phyloP scores from a whole-genome alignment of 495 filamentous ascomycete genomes.

The Xylaria curta region DNA sequence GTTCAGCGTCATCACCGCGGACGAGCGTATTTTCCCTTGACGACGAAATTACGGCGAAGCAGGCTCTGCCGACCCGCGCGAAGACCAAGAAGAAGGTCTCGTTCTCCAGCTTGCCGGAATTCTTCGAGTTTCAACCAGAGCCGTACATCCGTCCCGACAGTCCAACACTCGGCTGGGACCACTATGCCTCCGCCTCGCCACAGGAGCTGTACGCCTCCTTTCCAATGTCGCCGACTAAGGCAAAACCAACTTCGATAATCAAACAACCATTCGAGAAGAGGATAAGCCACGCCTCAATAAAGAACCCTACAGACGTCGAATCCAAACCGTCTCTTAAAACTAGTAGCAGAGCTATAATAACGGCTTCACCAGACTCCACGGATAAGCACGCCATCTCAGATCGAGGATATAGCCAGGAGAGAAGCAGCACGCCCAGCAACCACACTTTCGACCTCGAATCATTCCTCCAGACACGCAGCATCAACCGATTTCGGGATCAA shows the following conservation, averaged over 20 bases:
- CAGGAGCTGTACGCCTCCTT: conserved; percentile 22
- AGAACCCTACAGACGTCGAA: not conserved
- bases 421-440: conserved; percentile 26
- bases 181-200: conserved; percentile 35
- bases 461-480: conserved; percentile 47
- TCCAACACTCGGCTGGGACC: conserved; percentile 52
- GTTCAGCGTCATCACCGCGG: conserved; percentile 49
- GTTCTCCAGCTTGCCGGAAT: conserved; percentile 52
- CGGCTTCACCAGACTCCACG: no score
- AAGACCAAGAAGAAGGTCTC: conserved; percentile 60
- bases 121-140: conserved; percentile 43
- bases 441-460: conserved; percentile 38
- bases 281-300: not conserved
- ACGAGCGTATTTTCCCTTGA: conserved; percentile 51
- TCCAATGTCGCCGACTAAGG: conserved; percentile 25
- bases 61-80: conserved; percentile 17
- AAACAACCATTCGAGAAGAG: not conserved
- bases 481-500: conserved; percentile 51
- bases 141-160: conserved; percentile 55
- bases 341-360: not conserved
- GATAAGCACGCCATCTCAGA: conserved; percentile 12
- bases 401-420: conserved; percentile 14
- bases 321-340: not conserved
- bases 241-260: conserved; percentile 22
- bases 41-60: conserved; percentile 34